Evolutionary conservation across 2,329 filamentous ascomycete genomes (phyloP), one percentile per base, ranked within the genome.

Genomic region (Bipolaris victoriae): DNA sequence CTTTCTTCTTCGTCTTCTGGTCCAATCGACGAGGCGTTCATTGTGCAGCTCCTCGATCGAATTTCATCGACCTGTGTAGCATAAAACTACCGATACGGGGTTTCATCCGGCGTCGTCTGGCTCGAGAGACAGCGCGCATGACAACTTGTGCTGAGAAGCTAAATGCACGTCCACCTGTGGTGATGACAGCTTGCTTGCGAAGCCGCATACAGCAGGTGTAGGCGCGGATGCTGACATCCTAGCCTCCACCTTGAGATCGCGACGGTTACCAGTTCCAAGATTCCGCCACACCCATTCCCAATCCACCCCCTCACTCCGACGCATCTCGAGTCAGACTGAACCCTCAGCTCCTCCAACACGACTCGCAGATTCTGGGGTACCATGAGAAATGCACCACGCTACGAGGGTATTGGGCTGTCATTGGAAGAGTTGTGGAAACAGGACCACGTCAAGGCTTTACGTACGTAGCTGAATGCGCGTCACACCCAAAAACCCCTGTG

Each of bases 401-500:
- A 59, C 52, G 15, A 37, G 3, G 7, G 29, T 41, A 33, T 35
- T 29, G 31, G 6, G 18, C n/a, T 29, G 15, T 49, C n/a, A 61
- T 61, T 63, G 58, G 58, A 33, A 7, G 29, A 29, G 35, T 29
- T 1, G 9, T 36, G n/a, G 11, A 16, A 35, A 24, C 33, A 33
- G 18, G 52, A 43, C 45, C 35, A 33, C 55, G 46, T 55, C 49
- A 43, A 39, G 35, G 29, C 36, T 18, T 13, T 13, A 31, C 29
- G 10, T 31, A 31, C 47, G 44, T 35, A 49, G 49, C 43, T 49
- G 48, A 26, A 53, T 31, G 29, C 40, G 49, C 40, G 18, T 33
- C 35, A 48, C 29, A 48, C 36, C 39, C 43, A 48, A 20, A 49
- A 52, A 49, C 44, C 49, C 46, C 58, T 61, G 58, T 60, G 58